Evolutionary conservation across 345 rosid species (phyloP).

Genomic region (Ailanthus altissimus): DNA sequence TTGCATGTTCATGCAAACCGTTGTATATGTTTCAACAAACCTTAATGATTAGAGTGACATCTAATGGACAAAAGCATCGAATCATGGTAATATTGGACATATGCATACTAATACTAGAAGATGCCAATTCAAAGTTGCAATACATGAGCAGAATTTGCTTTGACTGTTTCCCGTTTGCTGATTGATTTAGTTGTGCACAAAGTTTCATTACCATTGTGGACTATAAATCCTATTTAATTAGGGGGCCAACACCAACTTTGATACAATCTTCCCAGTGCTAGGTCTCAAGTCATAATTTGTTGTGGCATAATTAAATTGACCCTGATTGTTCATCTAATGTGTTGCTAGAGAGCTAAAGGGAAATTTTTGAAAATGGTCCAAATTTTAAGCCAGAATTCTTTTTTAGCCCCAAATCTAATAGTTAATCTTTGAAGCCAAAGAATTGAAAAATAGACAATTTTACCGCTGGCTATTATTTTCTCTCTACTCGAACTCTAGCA

Average conservation of each 20-base stretch:
- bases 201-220: not conserved
- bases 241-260: not conserved
- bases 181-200: slow-evolving; percentile 1
- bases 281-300: not conserved
- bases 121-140: not conserved
- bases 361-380: no score
- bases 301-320: not conserved
- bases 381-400: no score
- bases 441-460: no score
- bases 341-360: not conserved
- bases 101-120: not conserved
- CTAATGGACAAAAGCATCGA: not conserved
- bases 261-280: not conserved
- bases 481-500: no score
- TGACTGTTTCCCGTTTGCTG: slow-evolving; percentile 4
- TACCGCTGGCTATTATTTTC: no score
- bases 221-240: not conserved
- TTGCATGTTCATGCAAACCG: not conserved
- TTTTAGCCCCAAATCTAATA: no score
- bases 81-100: not conserved
- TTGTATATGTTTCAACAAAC: not conserved
- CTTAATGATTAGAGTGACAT: slow-evolving; percentile 7
- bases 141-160: not conserved
- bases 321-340: not conserved
- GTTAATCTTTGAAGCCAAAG: no score